These are phyloP conservation scores for Penicillium pulvis DNA, from an alignment of 495 filamentous ascomycete species.

Conservation along the genomic window DNA sequence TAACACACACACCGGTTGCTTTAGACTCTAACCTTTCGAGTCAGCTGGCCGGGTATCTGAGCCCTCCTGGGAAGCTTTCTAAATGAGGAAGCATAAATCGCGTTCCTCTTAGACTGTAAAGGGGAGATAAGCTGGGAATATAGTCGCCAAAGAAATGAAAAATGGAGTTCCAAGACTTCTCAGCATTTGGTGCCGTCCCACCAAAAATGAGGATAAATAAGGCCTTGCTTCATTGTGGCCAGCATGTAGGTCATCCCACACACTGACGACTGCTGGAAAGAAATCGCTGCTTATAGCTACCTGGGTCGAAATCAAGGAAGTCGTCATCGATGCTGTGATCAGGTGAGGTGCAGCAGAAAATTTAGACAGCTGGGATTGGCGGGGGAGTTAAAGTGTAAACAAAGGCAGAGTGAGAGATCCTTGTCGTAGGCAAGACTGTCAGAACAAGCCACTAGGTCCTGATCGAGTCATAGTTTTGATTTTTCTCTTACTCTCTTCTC, in stretches of 20 bases:
- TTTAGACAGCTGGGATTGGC: no score
- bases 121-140: constrained; percentile 52
- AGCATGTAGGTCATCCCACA: constrained; percentile 51
- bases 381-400: no score
- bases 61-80: background rate
- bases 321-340: constrained; percentile 52
- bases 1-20: background rate
- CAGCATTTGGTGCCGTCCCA: constrained; percentile 42
- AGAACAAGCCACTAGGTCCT: no score
- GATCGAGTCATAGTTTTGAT: no score
- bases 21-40: background rate
- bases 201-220: constrained; percentile 54
- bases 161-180: constrained; percentile 37
- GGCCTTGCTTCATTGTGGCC: constrained; percentile 47
- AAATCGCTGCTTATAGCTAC: constrained; percentile 42
- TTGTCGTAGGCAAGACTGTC: no score
- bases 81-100: no score
- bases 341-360: constrained; percentile 45
- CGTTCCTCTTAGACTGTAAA: constrained; percentile 15
- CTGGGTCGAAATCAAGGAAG: constrained; percentile 31
- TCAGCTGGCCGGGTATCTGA: background rate
- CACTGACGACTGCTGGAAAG: constrained; percentile 50
- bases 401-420: no score
- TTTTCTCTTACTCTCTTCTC: no score
- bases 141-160: constrained; percentile 53